Percentiles rank a stretch among this genome's conserved stretches.
Evolutionary conservation across 768 basidiomycete genomes (phyloP).

Genomic region (Galerina sulciceps): DNA sequence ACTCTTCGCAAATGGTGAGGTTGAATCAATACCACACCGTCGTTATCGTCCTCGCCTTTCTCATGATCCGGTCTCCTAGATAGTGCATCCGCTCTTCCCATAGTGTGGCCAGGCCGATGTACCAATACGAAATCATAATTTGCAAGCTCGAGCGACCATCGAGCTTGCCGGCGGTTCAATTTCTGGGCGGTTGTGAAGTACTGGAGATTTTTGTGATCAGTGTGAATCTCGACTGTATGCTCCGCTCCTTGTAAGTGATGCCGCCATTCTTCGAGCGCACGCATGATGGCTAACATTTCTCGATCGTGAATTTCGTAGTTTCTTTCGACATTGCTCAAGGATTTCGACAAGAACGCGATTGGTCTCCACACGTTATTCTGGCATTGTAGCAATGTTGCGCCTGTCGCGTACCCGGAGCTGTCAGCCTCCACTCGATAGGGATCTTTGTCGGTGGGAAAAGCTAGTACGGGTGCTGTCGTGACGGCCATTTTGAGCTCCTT

Average conservation of each 20-base stretch:
- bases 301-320: conserved; percentile 37
- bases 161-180: too few relatives aligned
- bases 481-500: conserved; percentile 1
- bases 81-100: too few relatives aligned
- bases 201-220: background rate
- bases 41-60: too few relatives aligned
- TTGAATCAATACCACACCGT: too few relatives aligned
- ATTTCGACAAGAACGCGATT: conserved; percentile 39
- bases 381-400: conserved; percentile 43
- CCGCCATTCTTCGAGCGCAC: conserved; percentile 29
- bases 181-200: too few relatives aligned
- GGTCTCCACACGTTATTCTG: conserved; percentile 34
- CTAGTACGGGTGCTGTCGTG: conserved; percentile 2
- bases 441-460: conserved; percentile 1
- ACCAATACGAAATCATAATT: too few relatives aligned
- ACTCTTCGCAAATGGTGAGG: too few relatives aligned
- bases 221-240: conserved; percentile 32
- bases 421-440: conserved; percentile 25
- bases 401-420: conserved; percentile 41
- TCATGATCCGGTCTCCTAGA: too few relatives aligned
- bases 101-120: too few relatives aligned
- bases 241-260: conserved; percentile 26
- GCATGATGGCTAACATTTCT: conserved; percentile 48
- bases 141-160: too few relatives aligned
- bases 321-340: conserved; percentile 18